These are phyloP conservation scores for Melaleuca quinquenervia DNA, from an alignment of 345 rosid species.

Conservation along the genomic window DNA sequence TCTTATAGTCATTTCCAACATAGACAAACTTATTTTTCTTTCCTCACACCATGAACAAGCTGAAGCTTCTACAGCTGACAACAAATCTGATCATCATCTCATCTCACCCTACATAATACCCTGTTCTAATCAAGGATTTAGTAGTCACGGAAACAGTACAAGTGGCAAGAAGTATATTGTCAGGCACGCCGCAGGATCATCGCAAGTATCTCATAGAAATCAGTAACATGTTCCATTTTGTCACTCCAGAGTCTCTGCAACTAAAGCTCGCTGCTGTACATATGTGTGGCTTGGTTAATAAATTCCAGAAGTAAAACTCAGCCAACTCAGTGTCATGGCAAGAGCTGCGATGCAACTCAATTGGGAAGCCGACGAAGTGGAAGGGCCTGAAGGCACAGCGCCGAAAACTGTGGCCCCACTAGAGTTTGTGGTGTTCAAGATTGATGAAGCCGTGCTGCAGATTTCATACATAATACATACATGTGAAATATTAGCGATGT, in stretches of 20 bases:
- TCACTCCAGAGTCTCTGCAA: not conserved
- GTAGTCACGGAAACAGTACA: not conserved
- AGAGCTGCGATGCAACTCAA: not conserved
- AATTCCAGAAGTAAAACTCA: not conserved
- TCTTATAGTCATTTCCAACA: not conserved
- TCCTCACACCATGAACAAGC: not conserved
- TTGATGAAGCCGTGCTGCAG: conserved; percentile 55
- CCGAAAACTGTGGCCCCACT: conserved; percentile 54
- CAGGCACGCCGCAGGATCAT: not conserved
- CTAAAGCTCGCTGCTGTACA: not conserved
- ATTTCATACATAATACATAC: not conserved
- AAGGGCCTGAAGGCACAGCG: conserved; percentile 42
- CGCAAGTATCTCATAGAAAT: not conserved
- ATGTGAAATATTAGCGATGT: not conserved
- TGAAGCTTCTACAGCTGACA: not conserved
- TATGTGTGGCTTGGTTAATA: not conserved
- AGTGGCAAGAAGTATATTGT: not conserved
- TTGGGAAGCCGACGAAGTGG: conserved; percentile 18
- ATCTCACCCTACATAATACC: not conserved
- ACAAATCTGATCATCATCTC: not conserved
- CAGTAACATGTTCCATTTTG: not conserved
- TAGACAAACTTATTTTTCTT: not conserved
- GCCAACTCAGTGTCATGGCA: not conserved
- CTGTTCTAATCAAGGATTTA: not conserved
- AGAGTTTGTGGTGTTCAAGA: conserved; percentile 56